Conservation (phyloP, 768 basidiomycete genomes). For the Suillus subalutaceus region DNA sequence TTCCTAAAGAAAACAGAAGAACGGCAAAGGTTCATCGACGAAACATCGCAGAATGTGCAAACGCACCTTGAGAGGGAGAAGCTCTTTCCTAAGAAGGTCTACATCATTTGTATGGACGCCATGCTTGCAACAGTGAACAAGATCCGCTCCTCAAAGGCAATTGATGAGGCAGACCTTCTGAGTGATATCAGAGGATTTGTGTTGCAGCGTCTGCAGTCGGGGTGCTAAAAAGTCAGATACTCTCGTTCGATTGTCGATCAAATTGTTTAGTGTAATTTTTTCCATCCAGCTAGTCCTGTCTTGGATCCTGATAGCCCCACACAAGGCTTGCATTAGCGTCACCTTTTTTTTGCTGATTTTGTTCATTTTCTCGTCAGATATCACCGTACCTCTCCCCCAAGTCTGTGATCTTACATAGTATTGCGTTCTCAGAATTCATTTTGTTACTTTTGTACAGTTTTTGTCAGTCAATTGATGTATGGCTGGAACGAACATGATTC, state of each 20-base stretch:
- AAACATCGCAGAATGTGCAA: slow-evolving; percentile 18
- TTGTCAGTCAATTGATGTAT: background rate
- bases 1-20: slow-evolving; percentile 12
- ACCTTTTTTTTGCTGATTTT: background rate
- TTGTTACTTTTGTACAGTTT: background rate
- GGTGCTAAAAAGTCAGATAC: background rate
- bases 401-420: background rate
- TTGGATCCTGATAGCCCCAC: background rate
- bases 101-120: slow-evolving; percentile 18
- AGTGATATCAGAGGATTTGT: slow-evolving; percentile 3
- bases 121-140: slow-evolving; percentile 6
- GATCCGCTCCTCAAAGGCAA: slow-evolving; percentile 9
- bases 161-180: slow-evolving; percentile 20
- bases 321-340: background rate
- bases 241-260: background rate
- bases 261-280: background rate
- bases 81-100: slow-evolving; percentile 21
- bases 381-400: background rate
- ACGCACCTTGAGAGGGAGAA: slow-evolving; percentile 15
- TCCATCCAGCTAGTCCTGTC: background rate
- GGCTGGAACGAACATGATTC: background rate
- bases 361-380: too few species aligned
- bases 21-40: slow-evolving; percentile 20
- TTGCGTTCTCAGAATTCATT: background rate
- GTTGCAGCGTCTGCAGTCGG: background rate